Evolutionary conservation across 805 yeast species (phyloP), one percentile per base, ranked within the genome.

Genomic region (Pichia gijzeniarum): DNA sequence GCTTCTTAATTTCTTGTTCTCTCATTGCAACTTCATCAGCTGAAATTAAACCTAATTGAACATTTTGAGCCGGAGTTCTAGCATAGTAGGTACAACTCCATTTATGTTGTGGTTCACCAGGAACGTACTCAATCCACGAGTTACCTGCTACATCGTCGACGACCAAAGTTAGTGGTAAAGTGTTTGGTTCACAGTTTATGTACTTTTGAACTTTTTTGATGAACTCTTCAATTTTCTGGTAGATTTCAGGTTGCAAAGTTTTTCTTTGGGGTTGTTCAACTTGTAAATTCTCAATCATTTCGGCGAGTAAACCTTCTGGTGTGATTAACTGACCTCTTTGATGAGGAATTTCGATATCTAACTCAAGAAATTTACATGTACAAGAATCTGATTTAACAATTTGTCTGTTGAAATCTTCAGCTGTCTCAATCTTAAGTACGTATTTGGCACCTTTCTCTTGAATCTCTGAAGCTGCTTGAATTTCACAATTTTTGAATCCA

Each of bases 61-160:
- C 88, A 57, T 88, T 85, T 66, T 93, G 98, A 53, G 87, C 95
- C 37, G 87, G 88, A 1, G 93, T 77, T 65, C 99, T 79, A 54
- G 74, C 67, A 62, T 90, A 93, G 57, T 87, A 90, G 30, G 74
- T 71, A 64, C 80, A 84, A 21, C 93, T 75, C 96, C 96, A 91
- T 64, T 90, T 88, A 65, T 87, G 95, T 32, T 84, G 71, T 4
- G 95, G 74, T 62, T 88, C 96, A 48, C 86, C 90, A 17, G 96
- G 96, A 48, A 77, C 65, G 62, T 74, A 87, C 60, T 87, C 96
- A 44, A 93, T 80, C 95, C 97, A 93, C 4, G 98, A 91, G 69
- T 93, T 93, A 14, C 99, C 99, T 1, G 96, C 77, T 25, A 99
- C 97, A 64, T 93, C 99, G 63, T 90, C 96, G 10, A 88, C 68